Base-by-base conservation (phyloP, 805 yeast genomes). In the Yamadazyma paraphyllophila region DNA sequence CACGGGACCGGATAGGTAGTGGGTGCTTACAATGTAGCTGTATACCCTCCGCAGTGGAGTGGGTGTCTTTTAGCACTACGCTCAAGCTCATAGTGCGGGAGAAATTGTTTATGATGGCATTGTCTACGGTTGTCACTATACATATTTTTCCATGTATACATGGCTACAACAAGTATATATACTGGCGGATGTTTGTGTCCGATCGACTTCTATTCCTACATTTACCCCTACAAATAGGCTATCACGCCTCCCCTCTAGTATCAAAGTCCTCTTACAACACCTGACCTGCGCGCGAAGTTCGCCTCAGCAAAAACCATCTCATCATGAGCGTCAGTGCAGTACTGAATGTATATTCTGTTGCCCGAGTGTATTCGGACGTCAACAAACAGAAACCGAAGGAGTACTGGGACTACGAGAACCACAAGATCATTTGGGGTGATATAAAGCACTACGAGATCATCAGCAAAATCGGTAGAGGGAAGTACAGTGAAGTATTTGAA, bases 401-500 rank as follows among this genome's bases (percentile, higher is more conserved):
- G 51, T 91, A 90, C 69, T 91, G 96, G 92, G 96, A 91, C 66
- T 81, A 81, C 51, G 83, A 78, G 53, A 80, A 78, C 57, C 80
- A 83, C 44, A 78, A 80, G 36, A 84, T 91, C 51, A 78, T 80
- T 52, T 90, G 97, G 96, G 90, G 94, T 20, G 72, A 80, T 36
- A 94, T 86, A 54, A 78, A 82, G n/a, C 82, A 85, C 60, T 90
- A 90, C 64, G 97, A 91, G 67, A 84, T 90, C 40, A 75, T 85
- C 27, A 80, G 81, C 49, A 90, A 89, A 63, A 78, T 91, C 42
- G 97, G 97, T 9, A 77, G 97, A 46, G 97, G 97, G 43, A 89
- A 89, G 66, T 91, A 91, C 63, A 85, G 95, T 12, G 97, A 91
- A 68, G 97, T 91, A 39, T 91, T 91, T 59, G 82, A 88, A 55